Evolutionary conservation across 2,329 filamentous ascomycete genomes (phyloP).

Genomic region (Purpureocillium takamizusanense): DNA sequence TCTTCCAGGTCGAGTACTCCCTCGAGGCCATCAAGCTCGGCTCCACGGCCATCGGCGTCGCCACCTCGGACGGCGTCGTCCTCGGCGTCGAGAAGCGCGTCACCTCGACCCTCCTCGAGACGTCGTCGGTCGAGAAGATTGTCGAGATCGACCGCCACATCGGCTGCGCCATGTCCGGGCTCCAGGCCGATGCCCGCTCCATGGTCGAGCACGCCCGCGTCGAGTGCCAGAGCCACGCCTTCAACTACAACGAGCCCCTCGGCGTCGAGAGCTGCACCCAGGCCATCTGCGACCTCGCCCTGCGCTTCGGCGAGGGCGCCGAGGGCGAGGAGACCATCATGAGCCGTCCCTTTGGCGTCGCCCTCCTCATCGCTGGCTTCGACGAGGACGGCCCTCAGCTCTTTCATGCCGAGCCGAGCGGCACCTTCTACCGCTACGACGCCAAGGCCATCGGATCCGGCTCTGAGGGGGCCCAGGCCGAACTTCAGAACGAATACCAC

Average conservation of each 20-base stretch:
- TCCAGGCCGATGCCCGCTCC: constrained; percentile 93
- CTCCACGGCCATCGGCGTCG: constrained; percentile 94
- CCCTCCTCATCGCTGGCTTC: constrained; percentile 89
- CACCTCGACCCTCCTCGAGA: constrained; percentile 93
- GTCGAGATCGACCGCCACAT: constrained; percentile 99
- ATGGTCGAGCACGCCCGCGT: constrained; percentile 98
- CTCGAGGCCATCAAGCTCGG: constrained; percentile 99
- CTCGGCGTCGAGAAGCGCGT: constrained; percentile 98
- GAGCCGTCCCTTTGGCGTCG: constrained; percentile 94
- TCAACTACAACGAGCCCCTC: constrained; percentile 95
- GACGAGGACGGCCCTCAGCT: constrained; percentile 95
- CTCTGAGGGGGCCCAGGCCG: constrained; percentile 93
- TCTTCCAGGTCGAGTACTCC: constrained; percentile 99
- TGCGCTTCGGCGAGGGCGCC: constrained; percentile 94
- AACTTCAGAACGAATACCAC: constrained; percentile 98
- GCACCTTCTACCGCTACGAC: constrained; percentile 98
- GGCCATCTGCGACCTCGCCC: constrained; percentile 92
- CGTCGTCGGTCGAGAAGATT: constrained; percentile 97
- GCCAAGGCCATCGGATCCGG: constrained; percentile 98
- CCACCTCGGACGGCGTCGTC: constrained; percentile 89
- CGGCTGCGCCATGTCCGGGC: constrained; percentile 94
- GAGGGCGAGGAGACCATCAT: constrained; percentile 98
- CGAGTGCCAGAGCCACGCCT: constrained; percentile 92
- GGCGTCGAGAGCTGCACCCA: constrained; percentile 97
- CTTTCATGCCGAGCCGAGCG: constrained; percentile 96